These are phyloP conservation scores for Backusella sp. DNA, from an alignment of 192 early-diverging fungal genomes.

Conservation along the genomic window DNA sequence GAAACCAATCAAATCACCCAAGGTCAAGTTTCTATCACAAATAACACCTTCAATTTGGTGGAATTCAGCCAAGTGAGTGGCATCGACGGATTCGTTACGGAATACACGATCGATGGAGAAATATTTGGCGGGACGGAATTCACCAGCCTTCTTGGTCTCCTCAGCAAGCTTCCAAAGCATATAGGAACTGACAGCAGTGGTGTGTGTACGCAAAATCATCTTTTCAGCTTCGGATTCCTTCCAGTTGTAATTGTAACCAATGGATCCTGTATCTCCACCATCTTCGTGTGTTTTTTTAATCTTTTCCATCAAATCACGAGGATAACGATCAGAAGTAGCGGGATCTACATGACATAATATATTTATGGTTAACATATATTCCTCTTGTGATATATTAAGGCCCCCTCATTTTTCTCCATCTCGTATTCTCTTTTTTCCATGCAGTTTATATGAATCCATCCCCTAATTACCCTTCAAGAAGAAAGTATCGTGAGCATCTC, in stretches of 20 bases:
- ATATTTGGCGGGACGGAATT: slow-evolving; percentile 94
- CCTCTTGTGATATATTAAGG: not conserved
- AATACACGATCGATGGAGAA: slow-evolving; percentile 99
- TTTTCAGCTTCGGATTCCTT: slow-evolving; percentile 89
- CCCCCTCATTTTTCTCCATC: not conserved
- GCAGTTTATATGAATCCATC: not conserved
- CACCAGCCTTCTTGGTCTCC: slow-evolving; percentile 54
- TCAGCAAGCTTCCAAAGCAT: slow-evolving; percentile 95
- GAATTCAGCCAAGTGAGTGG: slow-evolving; percentile 99
- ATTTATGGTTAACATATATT: not conserved
- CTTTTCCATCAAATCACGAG: slow-evolving; percentile 83
- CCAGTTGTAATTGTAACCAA: slow-evolving; percentile 95
- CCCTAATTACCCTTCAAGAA: slow-evolving; percentile 56
- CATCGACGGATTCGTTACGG: slow-evolving; percentile 97
- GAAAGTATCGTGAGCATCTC: slow-evolving; percentile 86
- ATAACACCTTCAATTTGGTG: slow-evolving; percentile 99
- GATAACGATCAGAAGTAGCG: slow-evolving; percentile 71
- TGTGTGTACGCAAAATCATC: slow-evolving; percentile 94
- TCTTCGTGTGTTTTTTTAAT: slow-evolving; percentile 91
- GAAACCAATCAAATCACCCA: slow-evolving; percentile 96
- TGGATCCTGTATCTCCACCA: slow-evolving; percentile 90
- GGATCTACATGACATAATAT: slow-evolving; percentile 48
- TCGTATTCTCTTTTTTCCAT: not conserved
- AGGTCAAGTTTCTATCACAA: slow-evolving; percentile 90
- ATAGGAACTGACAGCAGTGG: slow-evolving; percentile 88